Evolutionary conservation across 257 asterid species (phyloP).

Genomic region (Scutellaria galericulata): DNA sequence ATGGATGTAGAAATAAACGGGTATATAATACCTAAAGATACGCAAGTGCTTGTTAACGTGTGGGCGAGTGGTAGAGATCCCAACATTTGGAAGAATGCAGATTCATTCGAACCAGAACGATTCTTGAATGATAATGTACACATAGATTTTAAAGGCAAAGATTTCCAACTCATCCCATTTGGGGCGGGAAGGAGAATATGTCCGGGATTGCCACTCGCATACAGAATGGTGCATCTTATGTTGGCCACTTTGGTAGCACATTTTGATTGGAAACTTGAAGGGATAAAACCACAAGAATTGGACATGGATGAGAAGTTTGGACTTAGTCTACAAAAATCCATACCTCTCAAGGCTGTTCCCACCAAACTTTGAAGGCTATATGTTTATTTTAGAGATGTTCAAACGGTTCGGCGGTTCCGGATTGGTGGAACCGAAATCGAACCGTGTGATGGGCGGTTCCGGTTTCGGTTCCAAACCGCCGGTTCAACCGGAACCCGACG

Average conservation of each 20-base stretch:
- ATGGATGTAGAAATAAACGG: conserved; percentile 34
- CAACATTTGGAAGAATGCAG: conserved; percentile 37
- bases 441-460: too few species aligned
- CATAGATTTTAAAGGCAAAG: conserved; percentile 31
- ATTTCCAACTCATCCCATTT: conserved; percentile 46
- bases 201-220: conserved; percentile 45
- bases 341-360: conserved; percentile 37
- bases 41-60: conserved; percentile 41
- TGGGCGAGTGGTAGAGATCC: conserved; percentile 53
- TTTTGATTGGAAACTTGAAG: conserved; percentile 45
- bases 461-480: too few species aligned
- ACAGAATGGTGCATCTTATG: conserved; percentile 47
- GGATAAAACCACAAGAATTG: conserved; percentile 18
- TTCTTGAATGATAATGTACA: conserved; percentile 24
- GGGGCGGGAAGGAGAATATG: conserved; percentile 47
- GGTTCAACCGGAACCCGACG: too few species aligned
- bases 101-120: conserved; percentile 44
- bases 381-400: too few species aligned
- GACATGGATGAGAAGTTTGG: conserved; percentile 43
- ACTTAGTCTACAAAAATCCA: conserved; percentile 35
- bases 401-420: too few species aligned
- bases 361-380: not conserved
- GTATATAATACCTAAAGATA: conserved; percentile 38
- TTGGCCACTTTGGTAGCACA: conserved; percentile 33
- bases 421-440: too few species aligned